A percentile compares a stretch with the other conserved stretches of the same genome.
Evolutionary conservation across 768 basidiomycete genomes (phyloP).

Genomic region (Ramaria rubella): DNA sequence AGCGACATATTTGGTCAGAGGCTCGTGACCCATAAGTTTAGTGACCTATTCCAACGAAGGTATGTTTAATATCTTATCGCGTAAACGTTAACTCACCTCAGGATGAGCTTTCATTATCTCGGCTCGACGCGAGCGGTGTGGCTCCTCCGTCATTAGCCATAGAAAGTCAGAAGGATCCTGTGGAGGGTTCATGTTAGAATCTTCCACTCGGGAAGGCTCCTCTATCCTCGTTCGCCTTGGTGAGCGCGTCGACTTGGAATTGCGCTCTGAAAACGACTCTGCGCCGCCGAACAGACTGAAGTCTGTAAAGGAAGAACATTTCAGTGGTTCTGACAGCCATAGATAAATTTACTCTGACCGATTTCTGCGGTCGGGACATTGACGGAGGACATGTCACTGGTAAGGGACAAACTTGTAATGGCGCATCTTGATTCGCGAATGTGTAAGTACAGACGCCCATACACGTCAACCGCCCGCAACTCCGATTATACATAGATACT

Average conservation of each 20-base stretch:
- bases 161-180: constrained; percentile 83
- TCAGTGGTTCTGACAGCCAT: too few species aligned
- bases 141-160: constrained; percentile 98
- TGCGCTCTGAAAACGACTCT: constrained; percentile 58
- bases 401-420: too few species aligned
- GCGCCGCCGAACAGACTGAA: constrained; percentile 82
- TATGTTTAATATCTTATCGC: not conserved
- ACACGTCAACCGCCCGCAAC: not conserved
- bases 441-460: not conserved
- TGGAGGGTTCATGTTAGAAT: constrained; percentile 45
- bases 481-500: not conserved
- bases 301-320: constrained; percentile 34
- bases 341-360: too few species aligned
- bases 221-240: constrained; percentile 45
- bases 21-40: constrained; percentile 94
- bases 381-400: too few species aligned
- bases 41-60: constrained; percentile 88
- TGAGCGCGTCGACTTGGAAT: constrained; percentile 22
- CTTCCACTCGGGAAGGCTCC: constrained; percentile 29
- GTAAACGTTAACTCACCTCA: constrained; percentile 45
- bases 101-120: constrained; percentile 94
- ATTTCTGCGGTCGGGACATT: too few species aligned
- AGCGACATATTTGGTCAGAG: constrained; percentile 88
- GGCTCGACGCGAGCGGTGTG: constrained; percentile 81
- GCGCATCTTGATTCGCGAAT: not conserved